Base-by-base conservation (phyloP, 192 early-diverging fungal genomes). In the Entomortierella beljakovae region DNA sequence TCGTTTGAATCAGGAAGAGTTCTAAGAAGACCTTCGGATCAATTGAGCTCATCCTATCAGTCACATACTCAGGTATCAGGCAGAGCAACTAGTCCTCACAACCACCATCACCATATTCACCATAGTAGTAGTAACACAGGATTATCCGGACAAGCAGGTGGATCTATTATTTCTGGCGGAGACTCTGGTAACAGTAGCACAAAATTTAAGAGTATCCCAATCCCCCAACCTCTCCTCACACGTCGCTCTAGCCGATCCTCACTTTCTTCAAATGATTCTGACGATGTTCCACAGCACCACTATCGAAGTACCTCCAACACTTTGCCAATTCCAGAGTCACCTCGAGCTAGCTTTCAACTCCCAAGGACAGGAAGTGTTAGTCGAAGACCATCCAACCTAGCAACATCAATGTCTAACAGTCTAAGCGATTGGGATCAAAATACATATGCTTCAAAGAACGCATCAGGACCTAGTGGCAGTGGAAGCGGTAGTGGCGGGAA, bases 151-250 rank as follows among this genome's bases (percentile, higher is more conserved):
- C 51, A 40, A 51, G 31, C 57, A 15, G 42, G 50, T 18, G 71
- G 64, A 66, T 66, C 71, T 37, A 37, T 23, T 1, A 54, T 37
- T 16, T 73, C 64, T 20, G 64, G 71, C 6, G 40, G 49, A 37
- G 71, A 74, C 16, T 76, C 72, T 29, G 52, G 58, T 13, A 61
- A 32, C 33, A 61, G 29, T 40, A 65, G 40, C 50, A 55, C 75
- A 69, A 79, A 79, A 51, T 79, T 79, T 42, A 79, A 79, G 33
- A 79, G 75, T 25, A 79, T 79, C 28, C 75, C 75, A 18, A 79
- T 79, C 62, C 75, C 75, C 8, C 75, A 79, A 50, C 75, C 75
- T 3, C 67, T 79, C 25, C 75, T 79, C 62, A 64, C 75, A 11
- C 67, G 75, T 40, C 60, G 75, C n/a, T 70, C 67, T 11, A 79